Evolutionary conservation across 345 rosid species (phyloP).

Genomic region (Triadica sebifera): DNA sequence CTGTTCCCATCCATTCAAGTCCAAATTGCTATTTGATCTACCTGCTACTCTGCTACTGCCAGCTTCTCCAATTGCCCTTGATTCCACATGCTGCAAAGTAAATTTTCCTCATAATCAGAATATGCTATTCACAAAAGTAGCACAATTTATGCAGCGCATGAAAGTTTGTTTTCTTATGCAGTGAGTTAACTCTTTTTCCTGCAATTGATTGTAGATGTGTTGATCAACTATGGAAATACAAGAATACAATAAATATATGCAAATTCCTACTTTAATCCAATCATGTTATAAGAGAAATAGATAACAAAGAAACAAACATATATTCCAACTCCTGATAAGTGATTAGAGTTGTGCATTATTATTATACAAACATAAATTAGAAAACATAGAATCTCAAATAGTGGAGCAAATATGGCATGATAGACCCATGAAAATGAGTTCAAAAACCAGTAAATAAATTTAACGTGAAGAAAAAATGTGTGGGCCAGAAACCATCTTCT

Average conservation of each 20-base stretch:
- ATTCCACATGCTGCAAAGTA: slow-evolving; percentile 26
- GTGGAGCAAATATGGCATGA: not conserved
- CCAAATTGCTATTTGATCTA: slow-evolving; percentile 24
- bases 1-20: slow-evolving; percentile 29
- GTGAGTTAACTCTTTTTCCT: not conserved
- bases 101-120: not conserved
- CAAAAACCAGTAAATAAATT: not conserved
- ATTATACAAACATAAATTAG: not conserved
- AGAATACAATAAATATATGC: not conserved
- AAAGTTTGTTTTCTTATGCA: not conserved
- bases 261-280: not conserved
- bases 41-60: slow-evolving; percentile 37
- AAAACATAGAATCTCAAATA: not conserved
- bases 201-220: not conserved
- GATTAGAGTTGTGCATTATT: not conserved
- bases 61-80: slow-evolving; percentile 29
- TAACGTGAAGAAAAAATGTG: not conserved
- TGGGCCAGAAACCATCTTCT: not conserved
- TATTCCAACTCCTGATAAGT: not conserved
- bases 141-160: not conserved
- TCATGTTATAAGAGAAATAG: not conserved
- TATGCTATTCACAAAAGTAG: not conserved
- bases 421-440: not conserved
- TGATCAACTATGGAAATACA: not conserved
- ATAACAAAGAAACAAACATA: not conserved